These are phyloP conservation scores for Podospora sp. DNA, from an alignment of 495 filamentous ascomycete genomes.

Conservation along the genomic window DNA sequence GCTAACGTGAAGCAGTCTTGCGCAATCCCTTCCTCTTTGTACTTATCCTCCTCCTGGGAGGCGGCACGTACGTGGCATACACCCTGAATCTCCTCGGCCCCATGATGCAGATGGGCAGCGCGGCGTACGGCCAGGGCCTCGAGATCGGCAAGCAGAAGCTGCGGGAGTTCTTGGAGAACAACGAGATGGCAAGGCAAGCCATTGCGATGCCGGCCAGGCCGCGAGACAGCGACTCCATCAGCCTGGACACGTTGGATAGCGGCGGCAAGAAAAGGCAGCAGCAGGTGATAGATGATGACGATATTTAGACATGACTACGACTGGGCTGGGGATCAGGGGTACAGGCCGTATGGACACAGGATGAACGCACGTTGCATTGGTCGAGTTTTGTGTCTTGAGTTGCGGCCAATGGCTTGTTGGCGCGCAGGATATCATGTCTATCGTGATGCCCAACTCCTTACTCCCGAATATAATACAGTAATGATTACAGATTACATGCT, in stretches of 20 bases:
- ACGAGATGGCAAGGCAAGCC: conserved; percentile 77
- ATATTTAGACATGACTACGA: conserved; percentile 38
- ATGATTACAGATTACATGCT: not conserved
- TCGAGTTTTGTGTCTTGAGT: not conserved
- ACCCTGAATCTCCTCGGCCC: conserved; percentile 93
- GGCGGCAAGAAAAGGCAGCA: conserved; percentile 56
- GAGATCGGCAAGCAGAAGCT: conserved; percentile 88
- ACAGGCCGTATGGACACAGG: not conserved
- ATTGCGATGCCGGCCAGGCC: conserved; percentile 64
- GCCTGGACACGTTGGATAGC: conserved; percentile 62
- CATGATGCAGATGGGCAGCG: conserved; percentile 90
- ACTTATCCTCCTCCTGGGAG: conserved; percentile 73
- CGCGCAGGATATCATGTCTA: conserved; percentile 29
- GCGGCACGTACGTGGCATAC: conserved; percentile 84
- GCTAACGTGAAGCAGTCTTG: conserved; percentile 65
- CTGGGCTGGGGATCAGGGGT: not conserved
- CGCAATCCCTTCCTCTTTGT: conserved; percentile 93
- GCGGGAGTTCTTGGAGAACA: conserved; percentile 80
- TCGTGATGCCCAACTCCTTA: conserved; percentile 27
- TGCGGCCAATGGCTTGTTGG: not conserved
- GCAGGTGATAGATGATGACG: conserved; percentile 46
- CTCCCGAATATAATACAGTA: conserved; percentile 21
- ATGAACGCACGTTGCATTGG: conserved; percentile 14
- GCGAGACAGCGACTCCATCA: conserved; percentile 51
- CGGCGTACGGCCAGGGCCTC: conserved; percentile 80